Evolutionary conservation across 1,139 yeast genomes (phyloP).

Genomic region (Suhomyces terraborum): DNA sequence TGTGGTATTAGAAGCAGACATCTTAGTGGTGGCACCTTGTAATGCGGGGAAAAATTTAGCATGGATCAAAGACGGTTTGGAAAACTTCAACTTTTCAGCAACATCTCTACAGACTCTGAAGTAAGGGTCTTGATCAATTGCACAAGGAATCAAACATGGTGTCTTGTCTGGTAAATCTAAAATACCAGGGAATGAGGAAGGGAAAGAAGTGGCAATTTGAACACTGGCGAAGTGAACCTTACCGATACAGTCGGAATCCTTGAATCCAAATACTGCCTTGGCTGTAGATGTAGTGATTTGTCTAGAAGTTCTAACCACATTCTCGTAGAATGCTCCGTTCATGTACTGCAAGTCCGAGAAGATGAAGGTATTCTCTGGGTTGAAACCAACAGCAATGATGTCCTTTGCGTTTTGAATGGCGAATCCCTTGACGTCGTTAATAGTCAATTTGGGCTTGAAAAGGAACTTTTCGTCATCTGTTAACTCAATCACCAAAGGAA

Average conservation of each 20-base stretch:
- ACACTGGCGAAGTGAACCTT: conserved; percentile 92
- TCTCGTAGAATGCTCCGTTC: conserved; percentile 94
- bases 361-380: conserved; percentile 91
- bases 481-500: conserved; percentile 90
- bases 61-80: conserved; percentile 91
- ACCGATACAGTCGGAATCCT: conserved; percentile 93
- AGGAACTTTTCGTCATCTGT: conserved; percentile 98
- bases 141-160: conserved; percentile 97
- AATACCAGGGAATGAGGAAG: conserved; percentile 92
- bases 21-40: conserved; percentile 95
- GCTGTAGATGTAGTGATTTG: conserved; percentile 97
- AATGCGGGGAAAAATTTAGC: conserved; percentile 97
- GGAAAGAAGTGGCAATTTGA: conserved; percentile 95
- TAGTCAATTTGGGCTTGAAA: conserved; percentile 86
- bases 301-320: conserved; percentile 89
- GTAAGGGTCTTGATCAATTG: conserved; percentile 98
- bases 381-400: conserved; percentile 91
- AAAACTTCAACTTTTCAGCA: conserved; percentile 85
- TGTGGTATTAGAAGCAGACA: conserved; percentile 87
- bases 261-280: conserved; percentile 96
- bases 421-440: conserved; percentile 82
- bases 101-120: conserved; percentile 98
- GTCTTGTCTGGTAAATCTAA: conserved; percentile 83
- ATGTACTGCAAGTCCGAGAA: conserved; percentile 90
- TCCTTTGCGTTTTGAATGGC: conserved; percentile 87